phyloP scores from a whole-genome alignment of 257 asterid genomes.

The Capsicum baccatum region DNA sequence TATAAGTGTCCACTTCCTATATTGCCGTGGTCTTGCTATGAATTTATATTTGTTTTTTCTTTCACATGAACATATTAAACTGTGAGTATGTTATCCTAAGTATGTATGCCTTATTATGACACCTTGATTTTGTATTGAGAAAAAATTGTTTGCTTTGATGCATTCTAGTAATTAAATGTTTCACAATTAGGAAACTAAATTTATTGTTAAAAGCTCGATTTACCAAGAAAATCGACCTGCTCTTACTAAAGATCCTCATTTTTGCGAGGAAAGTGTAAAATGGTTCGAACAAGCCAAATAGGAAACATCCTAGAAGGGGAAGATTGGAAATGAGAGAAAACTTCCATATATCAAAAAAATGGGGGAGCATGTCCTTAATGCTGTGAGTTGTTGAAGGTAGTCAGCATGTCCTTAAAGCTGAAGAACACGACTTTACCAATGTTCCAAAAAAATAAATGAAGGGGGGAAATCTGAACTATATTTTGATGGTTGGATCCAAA shows the following conservation, averaged over 20 bases:
- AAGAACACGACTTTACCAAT: no score
- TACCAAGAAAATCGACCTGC: not conserved
- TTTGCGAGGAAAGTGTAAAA: not conserved
- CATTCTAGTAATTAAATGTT: no score
- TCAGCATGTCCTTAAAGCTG: no score
- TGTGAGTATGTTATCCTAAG: not conserved
- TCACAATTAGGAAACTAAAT: no score
- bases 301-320: not conserved
- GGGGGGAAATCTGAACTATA: not conserved
- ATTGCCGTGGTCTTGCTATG: not conserved
- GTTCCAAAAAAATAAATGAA: not conserved
- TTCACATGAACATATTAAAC: not conserved
- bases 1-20: not conserved
- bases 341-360: not conserved
- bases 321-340: not conserved
- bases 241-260: not conserved
- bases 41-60: not conserved
- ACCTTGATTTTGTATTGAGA: not conserved
- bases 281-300: not conserved
- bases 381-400: no score
- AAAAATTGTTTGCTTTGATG: not conserved
- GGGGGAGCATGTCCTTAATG: no score
- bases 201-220: no score
- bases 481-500: conserved; percentile 17
- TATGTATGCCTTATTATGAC: not conserved